Evolutionary conservation across 148 eudicot species (phyloP).

Genomic region (Cornus kousa): DNA sequence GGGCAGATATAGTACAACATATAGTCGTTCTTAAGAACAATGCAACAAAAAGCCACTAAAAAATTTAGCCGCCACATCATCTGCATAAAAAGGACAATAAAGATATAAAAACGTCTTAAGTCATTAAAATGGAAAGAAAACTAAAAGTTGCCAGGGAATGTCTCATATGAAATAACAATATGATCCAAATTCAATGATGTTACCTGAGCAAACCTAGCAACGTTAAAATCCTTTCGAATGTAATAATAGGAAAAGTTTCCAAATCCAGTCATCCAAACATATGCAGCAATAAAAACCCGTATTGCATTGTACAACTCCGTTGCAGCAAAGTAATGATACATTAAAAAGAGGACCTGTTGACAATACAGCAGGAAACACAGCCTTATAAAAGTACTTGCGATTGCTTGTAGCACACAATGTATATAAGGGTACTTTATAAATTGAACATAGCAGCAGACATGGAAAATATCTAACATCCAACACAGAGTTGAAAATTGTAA

Average conservation of each 20-base stretch:
- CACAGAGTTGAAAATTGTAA: background rate
- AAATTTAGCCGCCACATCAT: conserved; percentile 98
- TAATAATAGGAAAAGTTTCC: conserved; percentile 96
- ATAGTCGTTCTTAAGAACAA: conserved; percentile 84
- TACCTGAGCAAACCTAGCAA: conserved; percentile 87
- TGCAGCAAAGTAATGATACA: conserved; percentile 97
- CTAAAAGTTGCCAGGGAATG: background rate
- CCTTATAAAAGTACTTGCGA: background rate
- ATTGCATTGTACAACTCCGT: conserved; percentile 89
- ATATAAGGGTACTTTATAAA: background rate
- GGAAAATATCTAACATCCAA: background rate
- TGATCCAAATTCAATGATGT: conserved; percentile 12
- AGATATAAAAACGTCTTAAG: background rate
- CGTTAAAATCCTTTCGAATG: conserved; percentile 78
- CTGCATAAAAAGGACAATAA: conserved; percentile 47
- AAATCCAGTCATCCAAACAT: conserved; percentile 98
- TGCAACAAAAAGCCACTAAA: conserved; percentile 75
- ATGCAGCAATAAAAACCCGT: conserved; percentile 93
- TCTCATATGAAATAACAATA: background rate
- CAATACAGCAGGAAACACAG: conserved; percentile 3
- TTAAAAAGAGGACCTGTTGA: conserved; percentile 77
- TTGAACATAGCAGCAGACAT: background rate
- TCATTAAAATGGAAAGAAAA: background rate
- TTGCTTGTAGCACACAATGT: background rate
- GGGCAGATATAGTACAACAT: conserved; percentile 91